Conservation (phyloP, 2,329 filamentous ascomycete genomes). For the Plenodomus lindquistii region DNA sequence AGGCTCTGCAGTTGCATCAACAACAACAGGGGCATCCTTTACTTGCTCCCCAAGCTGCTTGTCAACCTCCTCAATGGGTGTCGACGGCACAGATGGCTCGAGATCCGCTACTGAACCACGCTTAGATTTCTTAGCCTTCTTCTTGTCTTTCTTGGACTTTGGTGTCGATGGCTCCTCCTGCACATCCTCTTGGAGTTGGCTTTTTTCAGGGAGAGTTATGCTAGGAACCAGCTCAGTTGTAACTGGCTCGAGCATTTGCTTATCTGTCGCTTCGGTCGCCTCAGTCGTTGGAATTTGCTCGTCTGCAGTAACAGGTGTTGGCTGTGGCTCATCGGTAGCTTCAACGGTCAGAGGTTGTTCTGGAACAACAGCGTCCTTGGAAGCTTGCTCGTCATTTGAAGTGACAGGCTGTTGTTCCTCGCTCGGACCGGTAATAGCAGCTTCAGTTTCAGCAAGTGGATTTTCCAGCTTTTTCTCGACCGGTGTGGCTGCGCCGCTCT, state of each 20-base stretch:
- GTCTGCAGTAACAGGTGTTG: neutral
- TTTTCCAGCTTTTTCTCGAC: slow-evolving; percentile 8
- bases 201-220: neutral
- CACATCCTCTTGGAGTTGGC: neutral
- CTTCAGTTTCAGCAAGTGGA: neutral
- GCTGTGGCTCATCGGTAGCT: neutral
- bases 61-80: neutral
- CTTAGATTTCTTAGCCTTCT: slow-evolving; percentile 29
- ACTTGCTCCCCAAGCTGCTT: neutral
- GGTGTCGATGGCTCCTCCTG: slow-evolving; percentile 11
- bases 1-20: neutral
- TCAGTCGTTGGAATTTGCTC: neutral
- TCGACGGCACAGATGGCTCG: slow-evolving; percentile 1
- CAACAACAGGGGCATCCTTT: neutral
- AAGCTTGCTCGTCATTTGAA: neutral
- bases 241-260: neutral
- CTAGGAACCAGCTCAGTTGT: neutral
- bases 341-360: neutral
- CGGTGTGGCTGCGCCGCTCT: slow-evolving; percentile 8
- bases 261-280: neutral
- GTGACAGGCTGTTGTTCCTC: slow-evolving; percentile 2
- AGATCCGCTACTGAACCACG: slow-evolving; percentile 9
- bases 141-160: slow-evolving; percentile 26
- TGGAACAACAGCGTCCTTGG: neutral
- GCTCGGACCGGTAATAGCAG: neutral